Base-by-base conservation (phyloP, 164 flowering plant genomes). In the Kalanchoe fedtschenkoi region DNA sequence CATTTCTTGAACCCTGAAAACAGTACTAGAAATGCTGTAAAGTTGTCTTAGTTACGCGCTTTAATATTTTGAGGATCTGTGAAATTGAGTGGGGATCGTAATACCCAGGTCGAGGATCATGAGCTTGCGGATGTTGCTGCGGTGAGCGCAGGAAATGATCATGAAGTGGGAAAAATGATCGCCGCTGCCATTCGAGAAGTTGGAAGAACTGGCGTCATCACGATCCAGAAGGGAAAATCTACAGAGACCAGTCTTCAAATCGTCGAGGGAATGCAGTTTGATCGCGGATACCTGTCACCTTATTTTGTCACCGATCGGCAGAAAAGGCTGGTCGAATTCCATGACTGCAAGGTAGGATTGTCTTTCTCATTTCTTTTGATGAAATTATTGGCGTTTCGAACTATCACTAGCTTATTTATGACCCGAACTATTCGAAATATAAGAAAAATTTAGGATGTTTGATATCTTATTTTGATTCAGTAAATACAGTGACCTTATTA, bases 221-320 rank as follows among this genome's bases (percentile, higher is more conserved):
- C 75, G n/a, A 78, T 89, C 38, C 87, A 85, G 71, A 81, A 81
- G 70, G 98, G 98, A 28, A 85, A 77, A 61, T 16, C 64, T 62
- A 71, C 78, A 0, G 86, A 81, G 55, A 85, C 71, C 78, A 81
- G 56, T 55, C 68, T 91, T 34, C 67, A 84, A 58, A 66, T 89
- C 66, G 91, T 84, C 15, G 88, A 89, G 68, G 96, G 98, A 67
- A 91, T 89, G 96, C 88, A 89, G 32, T 91, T 91, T 67, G 85
- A 87, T 75, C 92, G 95, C 33, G 98, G 98, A 55, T 91, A 81
- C 70, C 66, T 91, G 74, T 91, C 98, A 57, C 89, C 86, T 46
- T 87, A 89, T 69, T 87, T 91, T 62, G 92, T 87, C 57, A 91
- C 89, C 33, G 92, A 91, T 71, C 60, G 87, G 54, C 62, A 64